phyloP scores from a whole-genome alignment of 805 yeast species.

The Yamadazyma akitaensis region DNA sequence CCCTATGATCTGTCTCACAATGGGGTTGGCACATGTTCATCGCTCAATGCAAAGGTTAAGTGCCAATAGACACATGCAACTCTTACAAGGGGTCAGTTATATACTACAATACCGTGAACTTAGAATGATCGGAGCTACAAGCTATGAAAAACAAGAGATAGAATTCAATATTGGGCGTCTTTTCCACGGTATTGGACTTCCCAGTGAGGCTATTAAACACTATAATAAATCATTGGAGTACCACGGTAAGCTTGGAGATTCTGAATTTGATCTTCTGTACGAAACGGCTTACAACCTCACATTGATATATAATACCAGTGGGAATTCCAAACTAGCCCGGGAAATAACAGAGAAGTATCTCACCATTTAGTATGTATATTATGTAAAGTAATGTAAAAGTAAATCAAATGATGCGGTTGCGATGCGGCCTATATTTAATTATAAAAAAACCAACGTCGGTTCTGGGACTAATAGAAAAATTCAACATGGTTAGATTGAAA shows the following conservation, averaged over 20 bases:
- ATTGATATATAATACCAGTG: slow-evolving; percentile 70
- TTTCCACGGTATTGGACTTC: slow-evolving; percentile 79
- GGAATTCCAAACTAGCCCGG: slow-evolving; percentile 65
- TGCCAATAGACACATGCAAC: slow-evolving; percentile 78
- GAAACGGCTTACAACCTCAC: slow-evolving; percentile 87
- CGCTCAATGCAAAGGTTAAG: slow-evolving; percentile 90
- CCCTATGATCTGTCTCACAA: slow-evolving; percentile 70
- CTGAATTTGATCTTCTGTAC: slow-evolving; percentile 53
- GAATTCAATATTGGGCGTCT: slow-evolving; percentile 80
- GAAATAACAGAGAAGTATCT: slow-evolving; percentile 64
- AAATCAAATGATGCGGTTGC: neutral
- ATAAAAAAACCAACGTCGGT: neutral
- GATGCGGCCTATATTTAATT: neutral
- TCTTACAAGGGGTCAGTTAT: slow-evolving; percentile 82
- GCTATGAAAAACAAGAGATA: slow-evolving; percentile 67
- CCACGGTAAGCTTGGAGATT: slow-evolving; percentile 40
- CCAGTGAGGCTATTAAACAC: slow-evolving; percentile 66
- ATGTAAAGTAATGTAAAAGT: neutral
- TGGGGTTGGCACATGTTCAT: slow-evolving; percentile 81
- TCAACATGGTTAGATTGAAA: slow-evolving; percentile 79
- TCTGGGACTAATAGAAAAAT: neutral
- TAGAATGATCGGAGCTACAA: slow-evolving; percentile 38
- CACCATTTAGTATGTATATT: slow-evolving; percentile 30
- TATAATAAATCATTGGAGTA: slow-evolving; percentile 63
- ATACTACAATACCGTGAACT: slow-evolving; percentile 65